Evolutionary conservation across 176 grass and related monocot species (phyloP).

Genomic region (Raddia distichophylla): DNA sequence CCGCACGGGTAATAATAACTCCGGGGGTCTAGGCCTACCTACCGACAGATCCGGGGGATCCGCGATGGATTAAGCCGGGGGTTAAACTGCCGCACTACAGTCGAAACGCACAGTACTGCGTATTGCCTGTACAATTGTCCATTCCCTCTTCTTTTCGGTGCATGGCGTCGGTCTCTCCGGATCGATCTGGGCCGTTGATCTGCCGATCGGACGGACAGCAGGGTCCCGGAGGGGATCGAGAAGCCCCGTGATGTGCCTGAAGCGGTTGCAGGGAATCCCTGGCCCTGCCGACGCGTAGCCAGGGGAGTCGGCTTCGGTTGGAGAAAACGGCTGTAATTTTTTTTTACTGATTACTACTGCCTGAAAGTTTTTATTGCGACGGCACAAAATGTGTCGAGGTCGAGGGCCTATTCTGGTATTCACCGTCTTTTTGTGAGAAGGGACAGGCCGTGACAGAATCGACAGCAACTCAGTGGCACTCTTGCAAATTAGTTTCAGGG

Average conservation of each 20-base stretch:
- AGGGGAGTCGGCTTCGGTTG: background rate
- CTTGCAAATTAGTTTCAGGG: background rate
- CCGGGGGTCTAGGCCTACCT: background rate
- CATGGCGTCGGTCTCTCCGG: no score
- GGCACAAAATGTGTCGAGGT: background rate
- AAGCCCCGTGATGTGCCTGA: background rate
- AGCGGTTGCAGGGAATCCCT: constrained; percentile 10
- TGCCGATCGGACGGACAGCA: no score
- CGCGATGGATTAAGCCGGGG: constrained; percentile 2
- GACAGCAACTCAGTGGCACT: background rate
- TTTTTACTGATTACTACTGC: background rate
- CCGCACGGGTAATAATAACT: background rate
- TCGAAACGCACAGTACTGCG: background rate
- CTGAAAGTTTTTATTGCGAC: background rate
- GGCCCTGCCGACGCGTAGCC: background rate
- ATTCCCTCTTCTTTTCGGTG: background rate
- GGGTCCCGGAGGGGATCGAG: no score
- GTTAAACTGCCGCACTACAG: background rate
- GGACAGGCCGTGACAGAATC: background rate
- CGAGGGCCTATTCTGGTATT: background rate
- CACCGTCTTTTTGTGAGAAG: background rate
- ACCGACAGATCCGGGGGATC: background rate
- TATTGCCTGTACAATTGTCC: background rate
- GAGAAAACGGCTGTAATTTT: background rate
- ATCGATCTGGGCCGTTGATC: no score